phyloP scores from a whole-genome alignment of 257 asterid species.

The Solanum pennellii region DNA sequence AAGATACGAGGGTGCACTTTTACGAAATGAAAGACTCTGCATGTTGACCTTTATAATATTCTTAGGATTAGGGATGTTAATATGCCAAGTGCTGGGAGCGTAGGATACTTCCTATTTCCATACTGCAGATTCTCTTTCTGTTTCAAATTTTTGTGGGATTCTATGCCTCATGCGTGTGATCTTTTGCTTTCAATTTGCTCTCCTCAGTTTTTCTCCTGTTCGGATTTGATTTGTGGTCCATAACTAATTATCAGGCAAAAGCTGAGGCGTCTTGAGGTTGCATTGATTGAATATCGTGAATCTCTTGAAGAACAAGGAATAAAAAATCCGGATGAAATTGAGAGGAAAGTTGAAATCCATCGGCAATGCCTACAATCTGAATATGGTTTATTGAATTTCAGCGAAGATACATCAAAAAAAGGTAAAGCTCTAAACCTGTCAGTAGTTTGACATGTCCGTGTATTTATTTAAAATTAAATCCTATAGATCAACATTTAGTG shows the following conservation, averaged over 20 bases:
- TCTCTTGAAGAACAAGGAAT: conserved; percentile 80
- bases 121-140: not conserved
- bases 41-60: not conserved
- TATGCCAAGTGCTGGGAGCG: not conserved
- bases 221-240: conserved; percentile 3
- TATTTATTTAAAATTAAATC: not conserved
- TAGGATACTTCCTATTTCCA: not conserved
- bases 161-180: not conserved
- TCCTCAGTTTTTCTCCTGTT: not conserved
- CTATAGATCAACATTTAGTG: not conserved
- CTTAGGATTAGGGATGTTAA: not conserved
- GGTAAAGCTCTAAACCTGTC: conserved; percentile 31
- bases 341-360: conserved; percentile 60
- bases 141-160: not conserved
- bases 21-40: not conserved
- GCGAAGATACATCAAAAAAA: conserved; percentile 48
- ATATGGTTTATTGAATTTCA: conserved; percentile 49
- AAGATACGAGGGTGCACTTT: not conserved
- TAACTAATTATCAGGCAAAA: conserved; percentile 47
- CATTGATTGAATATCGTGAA: conserved; percentile 80
- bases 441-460: not conserved
- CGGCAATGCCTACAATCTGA: conserved; percentile 55
- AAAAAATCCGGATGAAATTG: conserved; percentile 54
- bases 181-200: not conserved
- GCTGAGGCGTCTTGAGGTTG: conserved; percentile 84